These are phyloP conservation scores for Auricularia sp. DNA, from an alignment of 768 basidiomycete species.

Conservation along the genomic window DNA sequence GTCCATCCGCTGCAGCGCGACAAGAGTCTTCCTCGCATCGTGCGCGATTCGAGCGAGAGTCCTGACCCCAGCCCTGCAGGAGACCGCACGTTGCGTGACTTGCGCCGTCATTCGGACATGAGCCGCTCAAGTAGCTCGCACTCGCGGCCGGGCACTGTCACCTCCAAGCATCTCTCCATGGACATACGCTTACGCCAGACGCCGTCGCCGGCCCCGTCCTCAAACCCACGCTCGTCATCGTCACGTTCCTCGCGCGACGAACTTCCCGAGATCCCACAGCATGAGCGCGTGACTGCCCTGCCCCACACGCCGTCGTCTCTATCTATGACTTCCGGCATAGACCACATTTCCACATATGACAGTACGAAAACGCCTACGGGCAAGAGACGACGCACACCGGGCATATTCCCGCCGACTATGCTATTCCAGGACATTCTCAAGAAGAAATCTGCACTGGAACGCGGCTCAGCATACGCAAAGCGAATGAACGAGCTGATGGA, in stretches of 20 bases:
- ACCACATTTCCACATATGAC: background rate
- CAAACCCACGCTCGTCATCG: background rate
- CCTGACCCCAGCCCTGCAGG: background rate
- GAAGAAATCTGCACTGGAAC: conserved; percentile 49
- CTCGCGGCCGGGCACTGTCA: background rate
- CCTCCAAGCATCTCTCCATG: background rate
- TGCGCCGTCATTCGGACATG: background rate
- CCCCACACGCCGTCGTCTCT: background rate
- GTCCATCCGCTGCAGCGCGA: background rate
- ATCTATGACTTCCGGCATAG: background rate
- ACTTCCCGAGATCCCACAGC: background rate
- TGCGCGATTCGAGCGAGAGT: background rate
- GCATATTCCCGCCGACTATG: conserved; percentile 36
- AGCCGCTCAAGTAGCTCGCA: background rate
- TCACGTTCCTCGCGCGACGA: background rate
- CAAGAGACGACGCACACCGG: background rate
- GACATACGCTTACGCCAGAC: background rate
- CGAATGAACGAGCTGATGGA: conserved; percentile 76
- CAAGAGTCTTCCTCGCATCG: background rate
- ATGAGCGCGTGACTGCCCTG: background rate
- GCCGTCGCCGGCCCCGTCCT: background rate
- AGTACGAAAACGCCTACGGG: background rate
- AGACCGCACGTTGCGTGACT: background rate
- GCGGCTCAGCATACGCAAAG: conserved; percentile 60
- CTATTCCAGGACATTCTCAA: conserved; percentile 52